Evolutionary conservation across 106 monocot genomes (phyloP).

Genomic region (Dendrobium huoshanense): DNA sequence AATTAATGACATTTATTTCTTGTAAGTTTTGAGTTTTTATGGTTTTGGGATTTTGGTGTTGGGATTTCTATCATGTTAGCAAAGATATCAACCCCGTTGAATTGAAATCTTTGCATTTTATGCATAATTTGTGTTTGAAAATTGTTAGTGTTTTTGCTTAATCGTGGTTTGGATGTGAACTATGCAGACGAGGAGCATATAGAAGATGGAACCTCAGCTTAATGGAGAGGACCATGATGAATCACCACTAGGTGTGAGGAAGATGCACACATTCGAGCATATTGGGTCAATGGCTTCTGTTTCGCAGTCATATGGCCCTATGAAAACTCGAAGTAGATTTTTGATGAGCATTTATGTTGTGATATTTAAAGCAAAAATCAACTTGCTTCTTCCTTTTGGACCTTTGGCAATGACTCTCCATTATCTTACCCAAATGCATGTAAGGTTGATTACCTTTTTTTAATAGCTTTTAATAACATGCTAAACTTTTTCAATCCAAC

Average conservation of each 20-base stretch:
- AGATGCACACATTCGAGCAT: conserved; percentile 55
- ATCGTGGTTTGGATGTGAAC: background rate
- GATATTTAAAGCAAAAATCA: conserved; percentile 81
- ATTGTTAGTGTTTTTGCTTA: background rate
- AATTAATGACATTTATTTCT: background rate
- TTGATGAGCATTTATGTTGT: conserved; percentile 58
- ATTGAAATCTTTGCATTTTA: background rate
- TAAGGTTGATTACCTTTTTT: conserved; percentile 26
- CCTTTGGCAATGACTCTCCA: conserved; percentile 78
- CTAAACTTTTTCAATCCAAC: background rate
- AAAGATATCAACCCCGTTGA: background rate
- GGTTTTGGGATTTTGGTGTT: background rate
- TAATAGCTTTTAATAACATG: background rate
- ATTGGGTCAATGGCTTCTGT: conserved; percentile 51
- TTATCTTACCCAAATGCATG: conserved; percentile 83
- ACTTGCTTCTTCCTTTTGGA: conserved; percentile 88
- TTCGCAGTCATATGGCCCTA: conserved; percentile 28
- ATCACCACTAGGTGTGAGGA: conserved; percentile 21
- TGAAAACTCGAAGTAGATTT: conserved; percentile 26
- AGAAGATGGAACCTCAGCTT: conserved; percentile 9
- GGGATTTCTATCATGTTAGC: background rate
- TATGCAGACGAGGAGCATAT: conserved; percentile 2
- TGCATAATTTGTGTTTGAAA: background rate
- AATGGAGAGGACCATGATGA: conserved; percentile 4
- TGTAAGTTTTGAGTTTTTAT: background rate